phyloP scores from a whole-genome alignment of 306 rosid genomes.

The Pyrus bretschneideri region DNA sequence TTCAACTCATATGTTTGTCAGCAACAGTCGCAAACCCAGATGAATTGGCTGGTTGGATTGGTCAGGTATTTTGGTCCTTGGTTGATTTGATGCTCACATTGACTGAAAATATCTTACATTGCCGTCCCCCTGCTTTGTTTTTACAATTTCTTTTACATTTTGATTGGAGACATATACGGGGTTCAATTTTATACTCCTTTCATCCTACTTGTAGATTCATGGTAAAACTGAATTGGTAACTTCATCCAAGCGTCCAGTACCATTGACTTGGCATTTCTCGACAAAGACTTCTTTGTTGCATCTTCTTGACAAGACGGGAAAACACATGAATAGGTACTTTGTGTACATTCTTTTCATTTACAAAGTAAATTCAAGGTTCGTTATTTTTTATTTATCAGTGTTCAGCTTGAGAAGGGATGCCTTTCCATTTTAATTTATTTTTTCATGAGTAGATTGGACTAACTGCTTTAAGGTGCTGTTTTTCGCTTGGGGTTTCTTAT shows the following conservation, averaged over 20 bases:
- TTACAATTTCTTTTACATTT: too few species aligned
- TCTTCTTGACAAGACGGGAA: slow-evolving; percentile 79
- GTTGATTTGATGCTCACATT: background rate
- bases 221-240: slow-evolving; percentile 91
- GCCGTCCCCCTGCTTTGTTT: background rate
- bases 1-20: slow-evolving; percentile 80
- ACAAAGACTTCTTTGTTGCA: slow-evolving; percentile 61
- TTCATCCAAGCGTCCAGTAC: slow-evolving; percentile 88
- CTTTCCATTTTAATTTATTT: background rate
- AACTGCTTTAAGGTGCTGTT: background rate
- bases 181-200: background rate
- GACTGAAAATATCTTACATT: background rate
- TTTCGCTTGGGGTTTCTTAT: too few species aligned
- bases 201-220: slow-evolving; percentile 60
- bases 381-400: background rate
- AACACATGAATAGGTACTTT: slow-evolving; percentile 69
- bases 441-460: background rate
- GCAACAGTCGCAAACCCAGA: slow-evolving; percentile 95
- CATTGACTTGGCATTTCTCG: slow-evolving; percentile 92
- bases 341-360: background rate
- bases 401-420: background rate
- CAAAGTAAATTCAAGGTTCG: background rate
- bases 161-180: background rate
- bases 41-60: slow-evolving; percentile 96
- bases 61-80: slow-evolving; percentile 57